Base-by-base conservation (phyloP, 179 eudicot species). In the Beta macrorhiza region DNA sequence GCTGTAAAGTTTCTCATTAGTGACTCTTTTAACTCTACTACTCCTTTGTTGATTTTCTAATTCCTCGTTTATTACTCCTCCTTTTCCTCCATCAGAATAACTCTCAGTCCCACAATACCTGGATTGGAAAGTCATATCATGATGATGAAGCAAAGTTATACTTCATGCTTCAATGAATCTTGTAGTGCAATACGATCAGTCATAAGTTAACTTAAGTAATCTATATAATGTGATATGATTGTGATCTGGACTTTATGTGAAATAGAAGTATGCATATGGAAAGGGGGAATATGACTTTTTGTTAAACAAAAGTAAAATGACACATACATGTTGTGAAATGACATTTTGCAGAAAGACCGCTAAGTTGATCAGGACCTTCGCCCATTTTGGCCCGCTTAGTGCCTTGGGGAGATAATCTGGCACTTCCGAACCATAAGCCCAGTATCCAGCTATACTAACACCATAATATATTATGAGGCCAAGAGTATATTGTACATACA, bases 401-500 rank as follows among this genome's bases (percentile, higher is more conserved):
- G 81, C 79, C 71, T 75, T 76, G 10, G 91, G 92, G 13, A 91
- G 88, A 85, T 88, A 90, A 49, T 83, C 90, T 44, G 91, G 88
- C 70, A 89, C 91, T 32, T 75, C 76, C 52, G 94, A 86, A 42
- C 94, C 92, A 81, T 88, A 90, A 71, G 91, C 87, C 94, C 94
- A 91, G 61, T 91, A 91, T 55, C 92, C 94, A 20, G 76, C 77
- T 69, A 90, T 75, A 82, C 83, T 87, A 78, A 91, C 91, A 53
- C 92, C 89, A 79, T 90, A 90, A 78, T 90, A 91, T 32, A 87
- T 56, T n/a, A 55, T 37, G 11, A 91, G 78, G 14, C 92, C 94
- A 63, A 77, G 80, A 1, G 90, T 83, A 81, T 74, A 90, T 71
- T 91, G 94, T 57, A 85, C 37, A 74, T 53, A 82, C 75, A 91